phyloP scores from a whole-genome alignment of 768 basidiomycete species.

The Candolleomyces aberdarensis region DNA sequence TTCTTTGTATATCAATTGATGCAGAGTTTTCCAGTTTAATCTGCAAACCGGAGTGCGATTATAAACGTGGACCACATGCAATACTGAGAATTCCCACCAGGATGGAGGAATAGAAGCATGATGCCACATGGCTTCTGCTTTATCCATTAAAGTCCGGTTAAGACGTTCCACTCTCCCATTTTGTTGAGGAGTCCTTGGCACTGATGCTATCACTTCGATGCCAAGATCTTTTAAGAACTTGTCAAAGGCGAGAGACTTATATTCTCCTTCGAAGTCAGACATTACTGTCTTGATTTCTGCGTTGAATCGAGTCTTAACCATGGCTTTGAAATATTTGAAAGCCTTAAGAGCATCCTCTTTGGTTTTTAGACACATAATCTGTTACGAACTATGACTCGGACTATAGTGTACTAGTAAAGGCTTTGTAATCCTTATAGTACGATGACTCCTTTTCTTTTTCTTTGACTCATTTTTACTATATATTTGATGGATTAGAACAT shows the following conservation, averaged over 20 bases:
- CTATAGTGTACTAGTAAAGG: no score
- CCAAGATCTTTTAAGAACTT: neutral
- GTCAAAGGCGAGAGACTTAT: neutral
- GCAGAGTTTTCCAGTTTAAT: conserved; percentile 20
- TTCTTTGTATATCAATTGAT: conserved; percentile 15
- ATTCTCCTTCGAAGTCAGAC: no score
- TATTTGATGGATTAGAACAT: no score
- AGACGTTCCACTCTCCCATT: conserved; percentile 4
- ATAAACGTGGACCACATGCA: conserved; percentile 23
- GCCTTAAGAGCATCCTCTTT: conserved; percentile 2
- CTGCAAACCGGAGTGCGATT: conserved; percentile 23
- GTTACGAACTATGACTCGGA: no score
- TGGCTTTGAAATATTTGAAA: neutral
- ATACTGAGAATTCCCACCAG: conserved; percentile 12
- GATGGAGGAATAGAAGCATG: conserved; percentile 3
- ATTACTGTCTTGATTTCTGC: conserved; percentile 1
- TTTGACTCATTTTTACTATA: no score
- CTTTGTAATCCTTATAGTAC: no score
- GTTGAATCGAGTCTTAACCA: neutral
- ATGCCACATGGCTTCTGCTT: no score
- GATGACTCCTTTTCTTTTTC: no score
- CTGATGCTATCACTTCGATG: neutral
- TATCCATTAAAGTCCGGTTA: no score
- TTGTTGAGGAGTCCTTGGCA: neutral
- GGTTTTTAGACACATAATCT: neutral